Base-by-base conservation (phyloP, 257 asterid genomes). In the Ophiorrhiza pumila region DNA sequence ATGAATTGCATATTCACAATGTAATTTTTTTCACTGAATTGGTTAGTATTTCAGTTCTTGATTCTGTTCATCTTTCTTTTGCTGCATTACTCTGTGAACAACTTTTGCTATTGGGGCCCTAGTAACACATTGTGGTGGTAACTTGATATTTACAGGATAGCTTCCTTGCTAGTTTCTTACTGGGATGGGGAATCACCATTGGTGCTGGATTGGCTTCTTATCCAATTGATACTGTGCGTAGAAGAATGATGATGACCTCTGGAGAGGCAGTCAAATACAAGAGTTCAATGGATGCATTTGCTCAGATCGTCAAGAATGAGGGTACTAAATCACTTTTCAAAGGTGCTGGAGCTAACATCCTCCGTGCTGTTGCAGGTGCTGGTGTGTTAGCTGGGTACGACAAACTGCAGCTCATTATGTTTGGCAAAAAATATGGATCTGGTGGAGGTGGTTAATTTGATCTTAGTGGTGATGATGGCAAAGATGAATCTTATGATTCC, bases 231-330 rank as follows among this genome's bases (percentile, higher is more conserved):
- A 90, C 93, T 0, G 94, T 90, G 68, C 90, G 96, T 63, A 84
- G 96, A 87, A 85, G 96, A 63, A 89, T 89, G 96, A 89, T 89
- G 96, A 89, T 90, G 96, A 90, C 96, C 39, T 90, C 96, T 12
- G 96, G 96, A 15, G 94, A 90, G 79, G 88, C 96, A 4, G 88
- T 90, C 72, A 90, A 90, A 73, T 90, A 88, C 71, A 85, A 73
- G 71, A 82, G 87, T 82, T 86, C 96, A 23, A 5, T 82, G 31
- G 89, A 90, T 62, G 96, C 96, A 1, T 88, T 90, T 71, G 25
- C 81, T 4, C 89, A 85, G 82, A 90, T 90, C 31, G 61, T 88
- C 31, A 85, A 84, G 85, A 86, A 82, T 37, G 96, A 90, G 84
- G 96, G 96, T 17, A 1, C 79, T 0, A 80, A 82, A 65, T 90